phyloP scores from a whole-genome alignment of 345 rosid species.

The Moricandia arvensis region DNA sequence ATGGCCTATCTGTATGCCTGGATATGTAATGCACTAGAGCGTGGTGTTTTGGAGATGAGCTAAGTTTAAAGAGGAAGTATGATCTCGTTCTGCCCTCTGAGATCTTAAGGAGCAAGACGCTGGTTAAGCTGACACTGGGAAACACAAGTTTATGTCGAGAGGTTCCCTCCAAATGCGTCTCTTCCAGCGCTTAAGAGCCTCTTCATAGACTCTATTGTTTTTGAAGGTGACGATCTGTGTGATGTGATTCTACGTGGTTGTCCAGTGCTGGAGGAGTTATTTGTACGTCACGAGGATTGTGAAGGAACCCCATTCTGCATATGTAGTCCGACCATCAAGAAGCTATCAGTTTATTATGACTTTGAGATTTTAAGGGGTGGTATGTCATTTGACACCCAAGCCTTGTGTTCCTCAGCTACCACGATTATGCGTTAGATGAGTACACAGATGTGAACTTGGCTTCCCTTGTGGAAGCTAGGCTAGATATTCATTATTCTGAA shows the following conservation, averaged over 20 bases:
- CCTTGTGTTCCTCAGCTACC: background rate
- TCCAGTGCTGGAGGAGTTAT: constrained; percentile 9
- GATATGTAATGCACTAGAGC: background rate
- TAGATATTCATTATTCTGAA: background rate
- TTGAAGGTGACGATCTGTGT: background rate
- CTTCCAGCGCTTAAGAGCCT: constrained; percentile 25
- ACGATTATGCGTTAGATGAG: background rate
- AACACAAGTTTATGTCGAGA: background rate
- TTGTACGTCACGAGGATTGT: background rate
- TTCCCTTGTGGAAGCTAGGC: background rate
- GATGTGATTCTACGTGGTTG: constrained; percentile 14
- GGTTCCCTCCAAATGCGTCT: background rate
- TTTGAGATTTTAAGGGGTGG: background rate
- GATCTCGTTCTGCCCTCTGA: background rate
- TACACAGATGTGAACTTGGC: background rate
- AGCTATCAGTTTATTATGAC: background rate
- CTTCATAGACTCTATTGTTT: background rate
- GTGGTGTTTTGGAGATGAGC: background rate
- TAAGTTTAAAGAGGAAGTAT: background rate
- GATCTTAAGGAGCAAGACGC: background rate
- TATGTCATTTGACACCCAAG: background rate
- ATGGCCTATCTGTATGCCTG: background rate
- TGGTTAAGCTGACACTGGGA: constrained; percentile 16
- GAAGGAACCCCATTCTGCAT: background rate
- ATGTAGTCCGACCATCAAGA: background rate